Percentiles rank a stretch among this genome's conserved stretches.
These are phyloP conservation scores for Eutypa lata DNA, from an alignment of 2,329 filamentous ascomycete genomes.

Conservation along the genomic window DNA sequence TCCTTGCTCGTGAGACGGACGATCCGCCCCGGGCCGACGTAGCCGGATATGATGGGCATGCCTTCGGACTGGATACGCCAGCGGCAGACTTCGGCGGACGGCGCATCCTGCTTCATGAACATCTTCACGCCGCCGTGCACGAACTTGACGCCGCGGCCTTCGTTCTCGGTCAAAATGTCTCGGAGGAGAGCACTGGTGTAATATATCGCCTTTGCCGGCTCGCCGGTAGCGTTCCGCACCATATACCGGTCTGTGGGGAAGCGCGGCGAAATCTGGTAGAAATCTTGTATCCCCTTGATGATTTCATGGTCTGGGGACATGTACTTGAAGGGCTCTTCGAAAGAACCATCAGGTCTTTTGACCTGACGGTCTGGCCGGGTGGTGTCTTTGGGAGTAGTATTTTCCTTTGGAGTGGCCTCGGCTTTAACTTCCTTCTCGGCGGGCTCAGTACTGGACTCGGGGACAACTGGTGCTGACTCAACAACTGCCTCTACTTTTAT, in stretches of 20 bases:
- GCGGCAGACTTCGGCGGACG: constrained; percentile 78
- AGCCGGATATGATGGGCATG: constrained; percentile 84
- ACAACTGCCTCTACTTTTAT: constrained; percentile 17
- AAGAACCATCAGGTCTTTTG: constrained; percentile 47
- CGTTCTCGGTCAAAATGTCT: constrained; percentile 82
- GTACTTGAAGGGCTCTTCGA: constrained; percentile 95
- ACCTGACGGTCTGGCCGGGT: constrained; percentile 34
- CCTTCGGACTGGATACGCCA: constrained; percentile 97
- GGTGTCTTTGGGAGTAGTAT: constrained; percentile 10
- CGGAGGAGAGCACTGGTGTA: constrained; percentile 85
- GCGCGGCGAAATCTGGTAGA: constrained; percentile 78
- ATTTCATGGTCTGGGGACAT: constrained; percentile 71
- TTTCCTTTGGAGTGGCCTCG: constrained; percentile 11
- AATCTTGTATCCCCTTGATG: constrained; percentile 72
- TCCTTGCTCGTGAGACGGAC: constrained; percentile 72
- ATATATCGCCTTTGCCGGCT: constrained; percentile 92
- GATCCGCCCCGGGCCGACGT: constrained; percentile 75
- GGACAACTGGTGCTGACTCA: constrained; percentile 4
- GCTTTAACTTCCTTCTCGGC: constrained; percentile 14
- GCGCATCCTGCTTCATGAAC: constrained; percentile 97
- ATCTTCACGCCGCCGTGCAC: constrained; percentile 97
- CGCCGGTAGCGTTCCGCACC: constrained; percentile 87
- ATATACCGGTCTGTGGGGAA: constrained; percentile 93
- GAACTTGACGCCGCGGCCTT: constrained; percentile 89
- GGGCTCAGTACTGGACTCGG: constrained; percentile 12